These are phyloP conservation scores for Cryptosporidium baileyi DNA, from an alignment of 169 alveolate genomes.

Conservation along the genomic window DNA sequence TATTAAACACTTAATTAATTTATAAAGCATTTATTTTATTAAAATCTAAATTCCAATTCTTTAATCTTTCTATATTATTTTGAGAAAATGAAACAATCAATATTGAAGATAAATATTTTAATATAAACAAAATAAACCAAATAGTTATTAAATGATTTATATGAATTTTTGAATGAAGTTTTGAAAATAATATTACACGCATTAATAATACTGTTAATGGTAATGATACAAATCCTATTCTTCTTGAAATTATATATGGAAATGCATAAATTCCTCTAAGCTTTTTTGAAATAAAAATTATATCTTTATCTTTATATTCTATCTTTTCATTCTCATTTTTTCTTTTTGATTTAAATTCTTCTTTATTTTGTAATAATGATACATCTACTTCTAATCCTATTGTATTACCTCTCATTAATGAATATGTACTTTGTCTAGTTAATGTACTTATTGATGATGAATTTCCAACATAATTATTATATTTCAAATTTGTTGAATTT, in stretches of 20 bases:
- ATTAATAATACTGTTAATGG: constrained; percentile 54
- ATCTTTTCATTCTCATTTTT: not conserved
- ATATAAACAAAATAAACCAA: constrained; percentile 38
- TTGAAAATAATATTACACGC: constrained; percentile 36
- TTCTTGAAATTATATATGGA: constrained; percentile 56
- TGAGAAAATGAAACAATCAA: constrained; percentile 38
- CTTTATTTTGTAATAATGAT: constrained; percentile 29
- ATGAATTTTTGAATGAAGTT: constrained; percentile 29
- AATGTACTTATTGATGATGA: not conserved
- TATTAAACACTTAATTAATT: constrained; percentile 9
- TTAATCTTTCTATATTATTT: constrained; percentile 26
- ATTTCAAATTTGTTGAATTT: not conserved
- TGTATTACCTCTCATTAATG: constrained; percentile 20
- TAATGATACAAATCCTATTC: constrained; percentile 63
- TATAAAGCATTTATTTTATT: constrained; percentile 61
- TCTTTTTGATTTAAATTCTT: not conserved
- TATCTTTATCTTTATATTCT: not conserved
- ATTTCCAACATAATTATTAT: not conserved
- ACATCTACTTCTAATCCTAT: constrained; percentile 60
- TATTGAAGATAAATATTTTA: constrained; percentile 42
- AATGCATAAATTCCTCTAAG: constrained; percentile 52
- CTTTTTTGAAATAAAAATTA: constrained; percentile 32
- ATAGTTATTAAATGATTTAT: constrained; percentile 37
- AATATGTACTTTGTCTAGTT: constrained; percentile 12
- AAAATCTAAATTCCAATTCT: constrained; percentile 52